Evolutionary conservation across 768 basidiomycete genomes (phyloP).

Genomic region (Tricholoma terreum): DNA sequence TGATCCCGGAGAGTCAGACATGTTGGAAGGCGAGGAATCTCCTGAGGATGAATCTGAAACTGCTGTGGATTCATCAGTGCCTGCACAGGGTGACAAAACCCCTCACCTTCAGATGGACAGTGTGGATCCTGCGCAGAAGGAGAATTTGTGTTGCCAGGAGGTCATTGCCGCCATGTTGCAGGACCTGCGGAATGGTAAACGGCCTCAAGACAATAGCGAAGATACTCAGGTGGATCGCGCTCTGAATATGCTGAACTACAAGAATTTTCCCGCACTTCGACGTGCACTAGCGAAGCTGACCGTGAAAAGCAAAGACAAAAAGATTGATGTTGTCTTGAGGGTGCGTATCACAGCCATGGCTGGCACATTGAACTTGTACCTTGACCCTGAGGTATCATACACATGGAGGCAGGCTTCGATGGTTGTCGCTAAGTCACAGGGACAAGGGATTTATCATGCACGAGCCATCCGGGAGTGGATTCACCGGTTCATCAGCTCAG

Average conservation of each 20-base stretch:
- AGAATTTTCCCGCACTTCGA: too few species aligned
- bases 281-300: neutral
- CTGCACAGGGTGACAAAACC: too few species aligned
- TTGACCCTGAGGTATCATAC: too few species aligned
- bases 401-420: conserved; percentile 13
- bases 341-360: conserved; percentile 12
- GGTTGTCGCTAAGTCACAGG: conserved; percentile 12
- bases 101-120: too few species aligned
- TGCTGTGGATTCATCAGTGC: too few species aligned
- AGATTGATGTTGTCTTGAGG: conserved; percentile 16
- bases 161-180: neutral
- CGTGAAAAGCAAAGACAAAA: conserved; percentile 11
- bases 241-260: too few species aligned
- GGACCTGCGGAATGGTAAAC: neutral
- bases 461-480: conserved; percentile 6
- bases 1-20: too few species aligned
- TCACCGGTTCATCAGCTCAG: neutral
- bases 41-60: too few species aligned
- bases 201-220: neutral
- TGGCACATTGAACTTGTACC: too few species aligned
- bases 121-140: too few species aligned
- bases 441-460: conserved; percentile 6
- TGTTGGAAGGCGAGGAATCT: too few species aligned
- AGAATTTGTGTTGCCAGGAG: neutral
- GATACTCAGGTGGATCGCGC: neutral